Evolutionary conservation across 2,329 filamentous ascomycete genomes (phyloP), one percentile per base, ranked within the genome.

Genomic region (Neonectria ditissima): DNA sequence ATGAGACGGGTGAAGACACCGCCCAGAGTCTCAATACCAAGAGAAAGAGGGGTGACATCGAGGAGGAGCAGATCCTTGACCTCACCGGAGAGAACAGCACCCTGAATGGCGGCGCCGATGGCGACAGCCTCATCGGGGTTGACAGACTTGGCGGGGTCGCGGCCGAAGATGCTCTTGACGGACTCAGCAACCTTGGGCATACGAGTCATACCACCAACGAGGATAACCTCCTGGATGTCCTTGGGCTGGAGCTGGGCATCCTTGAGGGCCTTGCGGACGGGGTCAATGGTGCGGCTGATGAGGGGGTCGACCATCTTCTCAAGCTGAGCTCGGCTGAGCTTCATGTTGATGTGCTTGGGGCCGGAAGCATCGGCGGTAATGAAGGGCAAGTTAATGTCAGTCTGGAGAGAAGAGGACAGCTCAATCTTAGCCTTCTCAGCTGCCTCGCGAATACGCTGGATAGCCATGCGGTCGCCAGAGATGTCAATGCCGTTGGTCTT

Each of bases 401-500:
- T 98, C 82, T 97, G 93, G 73, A 94, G 89, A 62, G 94, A 94
- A 34, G 94, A 97, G 13, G 95, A 98, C 73, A 98, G 87, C 85
- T 97, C 95, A 77, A 97, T 97, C 93, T 98, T 98, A 79, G 95
- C 95, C 90, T 97, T 97, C 89, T 98, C 95, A 73, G 94, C 94
- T 73, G 94, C 95, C 86, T 97, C 95, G 84, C 95, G 94, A 80
- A 98, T 97, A 89, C 95, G 91, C 89, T 97, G 95, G 78, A 98
- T 97, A 74, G 95, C 95, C 94, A 97, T 97, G 81, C 95, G 94
- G 86, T 98, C 95, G 77, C 83, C 84, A 63, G 93, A 92, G 73
- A 98, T 89, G 80, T 98, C 95, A 71, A 97, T 92, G 69, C 92
- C 91, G 69, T 93, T 93, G 73, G 97, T 93, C 84, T 93, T 95